phyloP scores from a whole-genome alignment of 306 rosid species.

The Quercus glauca region DNA sequence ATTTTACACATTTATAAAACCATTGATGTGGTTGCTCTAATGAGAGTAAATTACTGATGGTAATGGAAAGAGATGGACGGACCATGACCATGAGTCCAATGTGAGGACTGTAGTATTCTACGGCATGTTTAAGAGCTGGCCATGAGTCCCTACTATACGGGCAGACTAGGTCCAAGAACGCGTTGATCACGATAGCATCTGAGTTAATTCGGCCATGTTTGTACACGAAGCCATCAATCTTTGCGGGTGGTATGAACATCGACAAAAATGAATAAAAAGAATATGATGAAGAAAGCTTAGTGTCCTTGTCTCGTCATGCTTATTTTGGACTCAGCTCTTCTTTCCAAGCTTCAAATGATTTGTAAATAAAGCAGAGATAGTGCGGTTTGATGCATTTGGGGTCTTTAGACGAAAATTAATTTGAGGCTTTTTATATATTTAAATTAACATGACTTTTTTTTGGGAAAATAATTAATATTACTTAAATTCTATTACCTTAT shows the following conservation, averaged over 20 bases:
- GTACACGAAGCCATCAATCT: constrained; percentile 58
- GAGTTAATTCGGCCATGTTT: constrained; percentile 16
- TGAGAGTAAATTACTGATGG: constrained; percentile 50
- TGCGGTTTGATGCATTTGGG: too few species aligned
- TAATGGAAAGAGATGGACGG: constrained; percentile 72
- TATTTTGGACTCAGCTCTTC: too few species aligned
- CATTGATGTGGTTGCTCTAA: neutral
- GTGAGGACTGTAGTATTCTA: constrained; percentile 43
- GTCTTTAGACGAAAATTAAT: too few species aligned
- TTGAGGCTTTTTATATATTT: too few species aligned
- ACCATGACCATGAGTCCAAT: constrained; percentile 35
- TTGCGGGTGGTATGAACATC: constrained; percentile 48
- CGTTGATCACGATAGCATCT: constrained; percentile 59
- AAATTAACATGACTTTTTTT: too few species aligned
- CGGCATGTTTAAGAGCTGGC: constrained; percentile 70
- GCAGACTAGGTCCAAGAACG: constrained; percentile 72
- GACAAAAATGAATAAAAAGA: constrained; percentile 1
- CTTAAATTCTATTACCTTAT: too few species aligned
- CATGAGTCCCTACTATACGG: constrained; percentile 81
- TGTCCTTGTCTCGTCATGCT: neutral
- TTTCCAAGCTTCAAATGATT: too few species aligned
- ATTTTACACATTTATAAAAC: too few species aligned
- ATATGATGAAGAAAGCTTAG: constrained; percentile 6
- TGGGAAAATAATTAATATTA: too few species aligned
- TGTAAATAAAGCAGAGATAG: too few species aligned